Conservation (phyloP, 2,329 filamentous ascomycete species). For the Cladobotryum mycophilum region DNA sequence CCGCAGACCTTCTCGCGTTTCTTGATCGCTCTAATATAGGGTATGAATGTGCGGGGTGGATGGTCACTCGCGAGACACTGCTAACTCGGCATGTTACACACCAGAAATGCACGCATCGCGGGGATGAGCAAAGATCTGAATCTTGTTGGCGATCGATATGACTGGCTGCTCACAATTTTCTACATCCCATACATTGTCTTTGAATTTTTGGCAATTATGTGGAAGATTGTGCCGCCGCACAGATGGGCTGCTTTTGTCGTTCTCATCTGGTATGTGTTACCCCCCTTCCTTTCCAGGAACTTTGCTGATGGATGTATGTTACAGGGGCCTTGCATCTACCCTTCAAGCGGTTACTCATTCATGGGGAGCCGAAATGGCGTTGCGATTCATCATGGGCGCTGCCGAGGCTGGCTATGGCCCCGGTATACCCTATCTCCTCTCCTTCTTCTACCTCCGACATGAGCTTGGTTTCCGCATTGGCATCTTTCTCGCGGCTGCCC, state of each 20-base stretch:
- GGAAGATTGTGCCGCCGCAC: constrained; percentile 19
- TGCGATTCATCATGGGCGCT: constrained; percentile 21
- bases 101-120: constrained; percentile 19
- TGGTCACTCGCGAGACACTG: not conserved
- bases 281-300: constrained; percentile 21
- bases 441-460: constrained; percentile 27
- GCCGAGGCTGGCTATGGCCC: constrained; percentile 24
- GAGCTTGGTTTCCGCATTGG: constrained; percentile 25
- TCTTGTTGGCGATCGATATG: constrained; percentile 16
- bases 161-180: constrained; percentile 21
- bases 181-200: constrained; percentile 21
- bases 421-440: constrained; percentile 25
- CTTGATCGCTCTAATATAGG: constrained; percentile 17
- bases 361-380: constrained; percentile 17
- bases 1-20: constrained; percentile 14
- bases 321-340: constrained; percentile 16
- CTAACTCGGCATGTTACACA: not conserved
- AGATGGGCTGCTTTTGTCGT: constrained; percentile 17
- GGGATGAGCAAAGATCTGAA: constrained; percentile 17
- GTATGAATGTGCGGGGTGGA: constrained; percentile 4
- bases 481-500: constrained; percentile 22
- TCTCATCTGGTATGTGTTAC: constrained; percentile 15
- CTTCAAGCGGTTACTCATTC: constrained; percentile 16
- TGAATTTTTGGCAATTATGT: constrained; percentile 19
- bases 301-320: constrained; percentile 7